Evolutionary conservation across 169 alveolate genomes (phyloP).

Genomic region (Cryptosporidium baileyi): DNA sequence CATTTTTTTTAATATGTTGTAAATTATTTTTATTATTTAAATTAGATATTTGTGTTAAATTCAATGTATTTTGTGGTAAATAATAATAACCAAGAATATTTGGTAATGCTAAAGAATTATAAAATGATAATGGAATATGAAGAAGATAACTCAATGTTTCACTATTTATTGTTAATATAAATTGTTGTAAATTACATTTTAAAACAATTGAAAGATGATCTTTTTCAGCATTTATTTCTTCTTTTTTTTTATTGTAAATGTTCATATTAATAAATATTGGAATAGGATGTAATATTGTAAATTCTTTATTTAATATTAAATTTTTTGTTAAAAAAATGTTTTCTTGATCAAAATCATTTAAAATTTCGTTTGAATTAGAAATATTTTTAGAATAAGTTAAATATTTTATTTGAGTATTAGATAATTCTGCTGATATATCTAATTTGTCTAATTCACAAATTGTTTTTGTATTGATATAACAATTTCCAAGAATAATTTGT

Average conservation of each 20-base stretch:
- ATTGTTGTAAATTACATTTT: constrained; percentile 33
- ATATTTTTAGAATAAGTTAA: not conserved
- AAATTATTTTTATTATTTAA: not conserved
- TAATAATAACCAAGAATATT: constrained; percentile 37
- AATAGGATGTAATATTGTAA: constrained; percentile 38
- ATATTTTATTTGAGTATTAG: constrained; percentile 44
- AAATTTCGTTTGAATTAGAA: not conserved
- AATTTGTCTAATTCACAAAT: constrained; percentile 16
- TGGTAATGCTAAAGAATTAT: constrained; percentile 11
- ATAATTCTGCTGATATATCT: constrained; percentile 11
- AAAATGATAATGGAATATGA: constrained; percentile 59
- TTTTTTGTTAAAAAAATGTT: not conserved
- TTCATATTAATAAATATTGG: constrained; percentile 11
- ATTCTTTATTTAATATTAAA: constrained; percentile 14
- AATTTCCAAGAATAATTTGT: constrained; percentile 46
- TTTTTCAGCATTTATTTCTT: constrained; percentile 9
- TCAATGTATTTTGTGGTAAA: constrained; percentile 25
- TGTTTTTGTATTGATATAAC: constrained; percentile 10
- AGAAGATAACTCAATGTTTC: constrained; percentile 38
- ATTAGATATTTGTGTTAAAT: not conserved
- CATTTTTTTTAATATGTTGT: not conserved
- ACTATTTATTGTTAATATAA: constrained; percentile 1
- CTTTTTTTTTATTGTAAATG: constrained; percentile 5
- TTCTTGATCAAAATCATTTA: not conserved
- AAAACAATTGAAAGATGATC: constrained; percentile 17